Evolutionary conservation across 345 rosid species (phyloP), one percentile per base, ranked within the genome.

Genomic region (Eucalyptus pauciflora): DNA sequence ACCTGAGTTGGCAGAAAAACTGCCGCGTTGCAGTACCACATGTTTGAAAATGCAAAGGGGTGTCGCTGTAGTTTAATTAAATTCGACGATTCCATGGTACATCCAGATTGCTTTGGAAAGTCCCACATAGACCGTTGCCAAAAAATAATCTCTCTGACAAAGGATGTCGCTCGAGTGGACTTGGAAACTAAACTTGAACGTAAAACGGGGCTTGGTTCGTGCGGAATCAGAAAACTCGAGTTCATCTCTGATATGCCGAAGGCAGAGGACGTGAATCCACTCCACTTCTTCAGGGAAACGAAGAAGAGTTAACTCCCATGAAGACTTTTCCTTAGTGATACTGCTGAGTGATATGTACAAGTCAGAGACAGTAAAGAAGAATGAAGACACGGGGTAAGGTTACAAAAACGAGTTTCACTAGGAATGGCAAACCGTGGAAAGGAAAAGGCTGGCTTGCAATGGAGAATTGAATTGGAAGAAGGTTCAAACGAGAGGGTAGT

Each of bases 261-360:
- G 83, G 22, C 14, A 37, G 83, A 17, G 80, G 43, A 20, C 80
- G 24, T 33, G 24, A 0, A 8, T 69, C 46, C 46, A 2, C 25
- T 4, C 83, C 27, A 20, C 27, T 18, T 37, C 46, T 71, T 71
- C 81, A 37, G 2, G 45, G 22, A 69, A 24, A 8, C 22, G 43
- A 67, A 18, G 46, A 0, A 71, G 81, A 33, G 81, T 71, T 33
- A 43, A 0, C 46, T 3, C 25, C 5, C 13, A 33, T 10, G 81
- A 18, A 9, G 25, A 4, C 45, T 18, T 33, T 71, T 33, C 25
- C 81, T 71, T 10, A 4, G 56, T 18, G 81, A 71, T 33, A 25
- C 81, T 9, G 45, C 81, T 33, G 45, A 33, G 81, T 71, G 20
- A 33, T 0, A 17, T 33, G 45, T 0, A 31, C 14, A 22, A 0